These are phyloP conservation scores for Termitomyces heimii DNA, from an alignment of 768 basidiomycete genomes.

Conservation along the genomic window DNA sequence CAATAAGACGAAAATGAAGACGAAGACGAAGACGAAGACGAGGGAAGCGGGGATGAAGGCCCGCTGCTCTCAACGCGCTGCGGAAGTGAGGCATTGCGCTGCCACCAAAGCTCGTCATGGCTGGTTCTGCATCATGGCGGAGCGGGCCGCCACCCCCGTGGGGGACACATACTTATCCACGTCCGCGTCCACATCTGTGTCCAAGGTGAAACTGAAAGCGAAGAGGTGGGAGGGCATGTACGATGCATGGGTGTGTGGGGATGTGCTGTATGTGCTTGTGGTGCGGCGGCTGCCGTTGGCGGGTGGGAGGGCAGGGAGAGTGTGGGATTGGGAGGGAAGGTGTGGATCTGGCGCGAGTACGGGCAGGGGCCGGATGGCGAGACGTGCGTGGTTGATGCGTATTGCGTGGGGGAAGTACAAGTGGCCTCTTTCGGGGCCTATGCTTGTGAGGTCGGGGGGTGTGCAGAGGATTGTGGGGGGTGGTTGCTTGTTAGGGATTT, in stretches of 20 bases:
- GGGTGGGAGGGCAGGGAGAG: slow-evolving; percentile 33
- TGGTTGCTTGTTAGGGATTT: slow-evolving; percentile 70
- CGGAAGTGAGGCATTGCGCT: slow-evolving; percentile 84
- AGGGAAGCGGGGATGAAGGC: too few relatives aligned
- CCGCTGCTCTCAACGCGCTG: slow-evolving; percentile 74
- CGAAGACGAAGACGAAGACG: slow-evolving; percentile 19
- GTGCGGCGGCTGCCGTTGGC: slow-evolving; percentile 74
- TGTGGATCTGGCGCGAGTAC: slow-evolving; percentile 25
- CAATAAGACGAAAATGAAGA: not conserved
- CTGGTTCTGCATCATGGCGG: slow-evolving; percentile 17
- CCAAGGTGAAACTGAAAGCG: not conserved
- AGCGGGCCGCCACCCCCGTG: not conserved
- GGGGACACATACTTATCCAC: too few relatives aligned
- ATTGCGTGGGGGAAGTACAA: slow-evolving; percentile 77
- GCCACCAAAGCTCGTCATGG: slow-evolving; percentile 71
- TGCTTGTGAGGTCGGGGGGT: slow-evolving; percentile 34
- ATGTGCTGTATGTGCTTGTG: slow-evolving; percentile 75
- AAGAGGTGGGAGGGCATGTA: slow-evolving; percentile 41
- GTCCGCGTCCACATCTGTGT: too few relatives aligned
- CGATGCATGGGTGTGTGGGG: slow-evolving; percentile 89
- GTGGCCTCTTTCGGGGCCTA: slow-evolving; percentile 53
- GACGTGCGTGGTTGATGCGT: slow-evolving; percentile 60
- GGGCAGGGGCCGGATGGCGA: slow-evolving; percentile 25
- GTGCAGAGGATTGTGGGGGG: slow-evolving; percentile 52
- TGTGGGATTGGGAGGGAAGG: slow-evolving; percentile 18